Conservation (phyloP, 306 rosid species). For the Boehmeria nivea region DNA sequence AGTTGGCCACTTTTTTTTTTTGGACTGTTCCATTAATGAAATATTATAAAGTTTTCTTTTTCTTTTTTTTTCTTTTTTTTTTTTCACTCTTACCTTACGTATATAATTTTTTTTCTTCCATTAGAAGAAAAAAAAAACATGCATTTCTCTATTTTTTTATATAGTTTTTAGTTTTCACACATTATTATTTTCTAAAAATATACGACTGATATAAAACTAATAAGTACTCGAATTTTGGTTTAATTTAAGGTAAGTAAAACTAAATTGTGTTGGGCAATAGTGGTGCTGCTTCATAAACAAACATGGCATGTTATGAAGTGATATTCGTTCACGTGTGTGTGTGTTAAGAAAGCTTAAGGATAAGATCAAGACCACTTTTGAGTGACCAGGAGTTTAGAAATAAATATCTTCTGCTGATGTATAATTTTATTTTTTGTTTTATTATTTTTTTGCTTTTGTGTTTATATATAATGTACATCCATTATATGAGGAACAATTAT, state of each 20-base stretch:
- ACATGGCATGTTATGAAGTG: not conserved
- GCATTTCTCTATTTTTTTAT: no score
- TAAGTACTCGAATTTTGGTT: no score
- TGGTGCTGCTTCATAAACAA: not conserved
- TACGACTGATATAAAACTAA: no score
- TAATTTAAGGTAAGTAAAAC: no score
- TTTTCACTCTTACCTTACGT: no score
- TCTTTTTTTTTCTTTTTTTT: no score
- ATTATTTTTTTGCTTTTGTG: no score
- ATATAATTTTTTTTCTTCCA: no score
- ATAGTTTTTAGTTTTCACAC: no score
- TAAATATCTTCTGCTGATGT: not conserved
- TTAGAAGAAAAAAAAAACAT: no score
- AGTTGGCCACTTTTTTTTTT: constrained; percentile 10
- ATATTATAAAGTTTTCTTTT: no score
- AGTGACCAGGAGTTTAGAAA: not conserved
- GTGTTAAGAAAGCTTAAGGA: not conserved
- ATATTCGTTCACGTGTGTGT: not conserved
- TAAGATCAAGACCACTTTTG: constrained; percentile 2
- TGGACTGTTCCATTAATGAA: constrained; percentile 1
- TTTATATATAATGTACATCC: not conserved
- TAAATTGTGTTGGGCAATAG: not conserved
- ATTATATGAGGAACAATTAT: not conserved
- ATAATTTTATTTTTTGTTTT: not conserved
- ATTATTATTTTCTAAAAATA: no score